A percentile compares a stretch with the other conserved stretches of the same genome.
Evolutionary conservation across 371 early-diverging fungal species (phyloP).

Genomic region (Quaeritorhiza haematococci): DNA sequence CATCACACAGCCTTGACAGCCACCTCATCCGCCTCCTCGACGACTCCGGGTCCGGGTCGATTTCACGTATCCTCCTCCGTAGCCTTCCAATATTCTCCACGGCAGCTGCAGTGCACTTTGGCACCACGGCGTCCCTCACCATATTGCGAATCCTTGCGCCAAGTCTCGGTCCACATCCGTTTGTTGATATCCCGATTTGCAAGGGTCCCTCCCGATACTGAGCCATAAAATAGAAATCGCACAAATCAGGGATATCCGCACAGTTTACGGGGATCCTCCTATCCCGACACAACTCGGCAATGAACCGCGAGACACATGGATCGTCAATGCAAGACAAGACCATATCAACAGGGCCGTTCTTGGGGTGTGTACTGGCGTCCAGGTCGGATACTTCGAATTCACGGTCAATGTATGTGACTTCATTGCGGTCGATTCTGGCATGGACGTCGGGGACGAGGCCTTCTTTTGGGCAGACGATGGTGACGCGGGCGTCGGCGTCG

Average conservation of each 20-base stretch:
- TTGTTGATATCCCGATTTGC: constrained; percentile 86
- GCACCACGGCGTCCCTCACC: constrained; percentile 63
- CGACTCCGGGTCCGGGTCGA: constrained; percentile 53
- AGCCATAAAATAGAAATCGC: constrained; percentile 91
- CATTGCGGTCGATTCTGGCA: constrained; percentile 50
- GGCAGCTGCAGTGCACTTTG: constrained; percentile 60
- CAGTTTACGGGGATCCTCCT: constrained; percentile 84
- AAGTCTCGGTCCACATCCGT: constrained; percentile 82
- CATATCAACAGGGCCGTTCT: constrained; percentile 38
- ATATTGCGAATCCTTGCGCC: constrained; percentile 72
- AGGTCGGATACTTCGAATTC: constrained; percentile 54
- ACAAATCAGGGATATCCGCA: constrained; percentile 83
- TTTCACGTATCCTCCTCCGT: constrained; percentile 58
- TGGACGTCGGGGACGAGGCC: constrained; percentile 62
- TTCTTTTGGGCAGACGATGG: constrained; percentile 28
- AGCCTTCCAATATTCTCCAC: constrained; percentile 67
- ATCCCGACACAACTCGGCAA: constrained; percentile 61
- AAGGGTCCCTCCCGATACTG: constrained; percentile 75
- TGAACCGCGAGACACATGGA: constrained; percentile 61
- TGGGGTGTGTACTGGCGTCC: constrained; percentile 11
- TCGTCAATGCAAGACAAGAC: constrained; percentile 80
- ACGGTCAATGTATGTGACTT: constrained; percentile 52
- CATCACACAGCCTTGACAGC: constrained; percentile 67
- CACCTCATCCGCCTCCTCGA: constrained; percentile 75
- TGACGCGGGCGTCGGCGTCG: constrained; percentile 32